Evolutionary conservation across 1,284 basidiomycete genomes (phyloP).

Genomic region (Trichosporon inkin): DNA sequence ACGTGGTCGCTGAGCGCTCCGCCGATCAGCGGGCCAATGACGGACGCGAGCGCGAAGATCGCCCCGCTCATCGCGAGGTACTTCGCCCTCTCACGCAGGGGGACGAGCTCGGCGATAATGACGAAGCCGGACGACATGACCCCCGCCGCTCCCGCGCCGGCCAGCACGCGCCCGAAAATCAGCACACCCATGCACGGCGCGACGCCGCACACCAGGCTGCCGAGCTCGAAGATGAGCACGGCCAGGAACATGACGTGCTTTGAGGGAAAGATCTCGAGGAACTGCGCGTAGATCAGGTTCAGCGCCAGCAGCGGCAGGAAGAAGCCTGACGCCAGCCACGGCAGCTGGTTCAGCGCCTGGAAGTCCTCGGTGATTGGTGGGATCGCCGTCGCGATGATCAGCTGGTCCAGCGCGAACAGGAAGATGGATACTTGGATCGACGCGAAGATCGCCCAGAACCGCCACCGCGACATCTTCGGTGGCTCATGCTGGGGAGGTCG

Average conservation of each 20-base stretch:
- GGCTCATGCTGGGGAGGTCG: background rate
- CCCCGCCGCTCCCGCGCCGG: constrained; percentile 55
- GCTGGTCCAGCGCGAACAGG: constrained; percentile 50
- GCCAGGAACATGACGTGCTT: constrained; percentile 51
- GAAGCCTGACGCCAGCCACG: constrained; percentile 49
- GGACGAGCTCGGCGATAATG: constrained; percentile 44
- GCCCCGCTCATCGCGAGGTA: constrained; percentile 35
- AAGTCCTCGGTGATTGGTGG: constrained; percentile 49
- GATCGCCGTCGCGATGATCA: constrained; percentile 51
- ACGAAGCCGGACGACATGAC: constrained; percentile 52
- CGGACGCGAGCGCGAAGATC: constrained; percentile 49
- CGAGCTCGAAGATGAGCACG: constrained; percentile 54
- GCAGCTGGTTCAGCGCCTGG: constrained; percentile 51
- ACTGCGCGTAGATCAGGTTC: constrained; percentile 51
- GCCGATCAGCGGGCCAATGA: constrained; percentile 51
- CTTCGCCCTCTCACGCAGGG: constrained; percentile 40
- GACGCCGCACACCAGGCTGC: constrained; percentile 56
- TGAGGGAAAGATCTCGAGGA: constrained; percentile 47
- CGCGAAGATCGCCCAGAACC: constrained; percentile 40
- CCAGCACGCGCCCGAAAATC: constrained; percentile 54
- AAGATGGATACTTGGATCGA: constrained; percentile 44
- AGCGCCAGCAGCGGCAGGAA: constrained; percentile 49
- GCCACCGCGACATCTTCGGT: constrained; percentile 8
- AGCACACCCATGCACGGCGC: constrained; percentile 53
- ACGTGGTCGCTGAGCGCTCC: constrained; percentile 53